A percentile compares a stretch with the other conserved stretches of the same genome.
These are phyloP conservation scores for Epichloe elymi DNA, from an alignment of 2,329 filamentous ascomycete genomes.

Conservation along the genomic window DNA sequence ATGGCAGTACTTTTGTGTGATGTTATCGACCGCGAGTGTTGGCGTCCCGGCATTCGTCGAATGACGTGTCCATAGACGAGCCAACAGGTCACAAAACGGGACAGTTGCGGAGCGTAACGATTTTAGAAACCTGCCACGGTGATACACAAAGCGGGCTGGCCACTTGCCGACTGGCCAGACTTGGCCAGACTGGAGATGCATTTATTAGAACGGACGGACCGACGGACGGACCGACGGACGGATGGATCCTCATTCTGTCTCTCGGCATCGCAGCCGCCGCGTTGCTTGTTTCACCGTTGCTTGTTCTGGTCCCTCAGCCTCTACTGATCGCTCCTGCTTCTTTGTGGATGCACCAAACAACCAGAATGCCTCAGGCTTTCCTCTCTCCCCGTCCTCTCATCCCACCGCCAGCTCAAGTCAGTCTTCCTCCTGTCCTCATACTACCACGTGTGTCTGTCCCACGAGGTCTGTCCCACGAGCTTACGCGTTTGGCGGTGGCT, in stretches of 20 bases:
- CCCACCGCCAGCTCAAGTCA: not conserved
- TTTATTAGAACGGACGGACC: not conserved
- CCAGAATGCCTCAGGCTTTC: not conserved
- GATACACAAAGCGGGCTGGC: not conserved
- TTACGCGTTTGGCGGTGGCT: not conserved
- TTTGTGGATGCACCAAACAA: not conserved
- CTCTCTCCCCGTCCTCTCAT: too few species aligned
- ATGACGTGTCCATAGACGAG: too few species aligned
- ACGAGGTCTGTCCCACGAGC: too few species aligned
- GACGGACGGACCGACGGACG: not conserved
- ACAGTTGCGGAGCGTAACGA: not conserved
- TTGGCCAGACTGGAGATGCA: too few species aligned
- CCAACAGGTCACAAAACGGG: too few species aligned
- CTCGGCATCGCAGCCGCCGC: not conserved
- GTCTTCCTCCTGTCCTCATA: too few species aligned
- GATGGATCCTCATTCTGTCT: not conserved
- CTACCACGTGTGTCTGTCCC: too few species aligned
- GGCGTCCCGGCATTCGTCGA: too few species aligned
- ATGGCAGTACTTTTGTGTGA: too few species aligned
- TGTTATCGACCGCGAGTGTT: too few species aligned
- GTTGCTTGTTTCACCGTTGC: not conserved
- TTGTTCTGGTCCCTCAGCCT: too few species aligned
- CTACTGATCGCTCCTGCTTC: not conserved
- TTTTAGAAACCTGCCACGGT: not conserved
- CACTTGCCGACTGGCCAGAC: not conserved